Percentiles rank a stretch among this genome's conserved stretches.
These are phyloP conservation scores for Candida multigemmis DNA, from an alignment of 805 yeast genomes.

Conservation along the genomic window DNA sequence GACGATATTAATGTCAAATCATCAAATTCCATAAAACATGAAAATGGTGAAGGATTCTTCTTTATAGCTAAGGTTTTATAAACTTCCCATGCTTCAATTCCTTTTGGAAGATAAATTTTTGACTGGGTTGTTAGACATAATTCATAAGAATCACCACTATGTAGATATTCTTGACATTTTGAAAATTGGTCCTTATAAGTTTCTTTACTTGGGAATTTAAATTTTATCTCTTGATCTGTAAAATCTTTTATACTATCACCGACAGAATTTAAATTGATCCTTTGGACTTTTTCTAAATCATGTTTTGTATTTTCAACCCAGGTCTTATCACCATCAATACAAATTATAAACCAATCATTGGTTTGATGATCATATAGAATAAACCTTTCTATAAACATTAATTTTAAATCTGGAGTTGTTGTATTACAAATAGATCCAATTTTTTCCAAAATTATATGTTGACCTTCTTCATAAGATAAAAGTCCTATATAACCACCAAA, in stretches of 20 bases:
- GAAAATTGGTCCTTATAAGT: slow-evolving; percentile 48
- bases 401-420: slow-evolving; percentile 60
- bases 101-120: slow-evolving; percentile 40
- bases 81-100: slow-evolving; percentile 62
- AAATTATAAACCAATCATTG: slow-evolving; percentile 40
- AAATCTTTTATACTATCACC: slow-evolving; percentile 13
- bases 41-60: slow-evolving; percentile 88
- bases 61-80: slow-evolving; percentile 57
- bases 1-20: slow-evolving; percentile 67
- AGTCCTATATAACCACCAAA: slow-evolving; percentile 88
- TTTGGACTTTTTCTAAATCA: slow-evolving; percentile 12
- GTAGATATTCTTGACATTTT: slow-evolving; percentile 57
- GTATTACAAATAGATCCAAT: slow-evolving; percentile 24
- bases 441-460: slow-evolving; percentile 24
- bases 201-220: slow-evolving; percentile 42
- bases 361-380: slow-evolving; percentile 44
- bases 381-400: slow-evolving; percentile 61
- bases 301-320: slow-evolving; percentile 23
- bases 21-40: slow-evolving; percentile 66
- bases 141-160: slow-evolving; percentile 87
- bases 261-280: slow-evolving; percentile 1
- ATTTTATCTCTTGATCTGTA: slow-evolving; percentile 14
- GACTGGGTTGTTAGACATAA: slow-evolving; percentile 81
- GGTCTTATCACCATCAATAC: slow-evolving; percentile 33
- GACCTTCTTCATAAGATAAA: slow-evolving; percentile 83